phyloP scores from a whole-genome alignment of 768 basidiomycete genomes.

The Pilatotrama ljubarskyi region DNA sequence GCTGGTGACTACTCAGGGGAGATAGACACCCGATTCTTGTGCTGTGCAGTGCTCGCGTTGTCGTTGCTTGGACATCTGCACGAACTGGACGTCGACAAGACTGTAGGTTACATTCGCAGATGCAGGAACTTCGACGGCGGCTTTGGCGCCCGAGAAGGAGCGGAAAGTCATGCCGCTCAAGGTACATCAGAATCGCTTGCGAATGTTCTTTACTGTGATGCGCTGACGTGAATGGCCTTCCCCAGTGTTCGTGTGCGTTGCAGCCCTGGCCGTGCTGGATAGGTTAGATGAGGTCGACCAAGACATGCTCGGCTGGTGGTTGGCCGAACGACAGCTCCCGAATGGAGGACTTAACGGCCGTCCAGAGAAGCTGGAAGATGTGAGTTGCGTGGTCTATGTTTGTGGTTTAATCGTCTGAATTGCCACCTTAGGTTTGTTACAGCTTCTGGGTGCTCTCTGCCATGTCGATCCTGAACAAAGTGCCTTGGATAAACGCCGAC shows the following conservation, averaged over 20 bases:
- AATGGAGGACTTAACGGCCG: slow-evolving; percentile 94
- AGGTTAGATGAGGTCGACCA: slow-evolving; percentile 75
- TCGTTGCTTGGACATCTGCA: slow-evolving; percentile 78
- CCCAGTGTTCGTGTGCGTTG: slow-evolving; percentile 87
- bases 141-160: slow-evolving; percentile 81
- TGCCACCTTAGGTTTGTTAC: slow-evolving; percentile 86
- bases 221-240: not conserved
- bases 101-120: slow-evolving; percentile 66
- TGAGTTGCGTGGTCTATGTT: slow-evolving; percentile 39
- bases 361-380: slow-evolving; percentile 98
- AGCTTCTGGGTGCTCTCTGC: slow-evolving; percentile 95
- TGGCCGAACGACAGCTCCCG: slow-evolving; percentile 89
- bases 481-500: slow-evolving; percentile 85
- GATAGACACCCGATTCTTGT: slow-evolving; percentile 86
- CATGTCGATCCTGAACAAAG: slow-evolving; percentile 77
- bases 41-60: slow-evolving; percentile 81
- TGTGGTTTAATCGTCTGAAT: not conserved
- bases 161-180: slow-evolving; percentile 91
- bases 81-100: slow-evolving; percentile 63
- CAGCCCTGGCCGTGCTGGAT: slow-evolving; percentile 84
- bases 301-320: slow-evolving; percentile 88
- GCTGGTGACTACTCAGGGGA: slow-evolving; percentile 93
- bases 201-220: not conserved
- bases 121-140: slow-evolving; percentile 97
- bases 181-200: slow-evolving; percentile 44